Evolutionary conservation across 1,284 basidiomycete genomes (phyloP).

Genomic region (Microbotryum saponariae): DNA sequence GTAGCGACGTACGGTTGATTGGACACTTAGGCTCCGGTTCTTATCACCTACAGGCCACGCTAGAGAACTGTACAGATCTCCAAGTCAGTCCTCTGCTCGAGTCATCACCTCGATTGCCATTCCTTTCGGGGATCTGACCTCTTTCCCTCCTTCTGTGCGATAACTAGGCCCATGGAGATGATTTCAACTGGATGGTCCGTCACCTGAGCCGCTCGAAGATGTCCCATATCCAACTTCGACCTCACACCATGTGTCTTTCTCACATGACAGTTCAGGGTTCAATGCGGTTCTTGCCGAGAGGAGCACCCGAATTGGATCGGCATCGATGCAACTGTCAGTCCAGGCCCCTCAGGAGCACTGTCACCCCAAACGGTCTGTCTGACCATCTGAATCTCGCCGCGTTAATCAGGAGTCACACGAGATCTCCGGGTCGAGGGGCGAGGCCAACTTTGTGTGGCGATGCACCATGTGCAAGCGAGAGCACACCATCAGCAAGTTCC

Average conservation of each 20-base stretch:
- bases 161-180: slow-evolving; percentile 24
- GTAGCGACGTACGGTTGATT: no score
- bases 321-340: slow-evolving; percentile 24
- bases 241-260: not conserved
- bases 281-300: slow-evolving; percentile 26
- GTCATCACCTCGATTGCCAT: no score
- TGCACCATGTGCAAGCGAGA: slow-evolving; percentile 30
- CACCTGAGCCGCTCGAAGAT: not conserved
- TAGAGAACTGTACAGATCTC: slow-evolving; percentile 27
- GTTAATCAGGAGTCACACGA: slow-evolving; percentile 15
- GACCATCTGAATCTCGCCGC: no score
- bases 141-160: not conserved
- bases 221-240: not conserved
- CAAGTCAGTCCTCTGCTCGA: not conserved
- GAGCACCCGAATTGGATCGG: slow-evolving; percentile 31
- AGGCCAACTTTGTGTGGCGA: slow-evolving; percentile 31
- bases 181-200: slow-evolving; percentile 22
- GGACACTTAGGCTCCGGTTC: no score
- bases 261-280: slow-evolving; percentile 18
- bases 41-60: slow-evolving; percentile 7
- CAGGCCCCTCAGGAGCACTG: not conserved
- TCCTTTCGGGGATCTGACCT: not conserved
- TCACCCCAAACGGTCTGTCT: not conserved
- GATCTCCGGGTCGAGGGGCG: slow-evolving; percentile 28
- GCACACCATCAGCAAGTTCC: slow-evolving; percentile 23